These are phyloP conservation scores for Aspergillus homomorphus DNA, from an alignment of 495 filamentous ascomycete genomes.

Conservation along the genomic window DNA sequence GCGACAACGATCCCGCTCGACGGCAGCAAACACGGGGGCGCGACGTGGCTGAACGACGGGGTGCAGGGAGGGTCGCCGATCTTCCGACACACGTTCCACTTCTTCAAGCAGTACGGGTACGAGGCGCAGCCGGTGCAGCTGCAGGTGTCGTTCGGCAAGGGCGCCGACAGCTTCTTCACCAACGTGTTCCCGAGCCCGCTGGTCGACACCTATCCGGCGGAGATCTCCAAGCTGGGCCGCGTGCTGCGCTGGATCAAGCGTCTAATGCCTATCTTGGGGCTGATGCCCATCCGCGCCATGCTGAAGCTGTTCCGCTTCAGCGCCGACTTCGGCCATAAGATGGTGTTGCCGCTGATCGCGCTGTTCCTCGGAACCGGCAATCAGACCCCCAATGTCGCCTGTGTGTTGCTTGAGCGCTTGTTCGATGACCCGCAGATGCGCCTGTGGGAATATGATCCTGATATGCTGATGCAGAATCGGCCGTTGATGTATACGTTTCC, in stretches of 20 bases:
- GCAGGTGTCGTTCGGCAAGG: conserved; percentile 81
- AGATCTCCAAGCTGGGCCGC: conserved; percentile 63
- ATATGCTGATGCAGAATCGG: conserved; percentile 65
- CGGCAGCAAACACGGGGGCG: conserved; percentile 52
- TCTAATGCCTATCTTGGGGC: conserved; percentile 66
- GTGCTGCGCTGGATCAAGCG: conserved; percentile 67
- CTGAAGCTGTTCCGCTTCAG: conserved; percentile 70
- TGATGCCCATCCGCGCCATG: conserved; percentile 69
- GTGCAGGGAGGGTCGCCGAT: conserved; percentile 78
- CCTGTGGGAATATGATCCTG: conserved; percentile 70
- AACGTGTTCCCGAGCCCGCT: conserved; percentile 75
- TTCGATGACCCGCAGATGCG: conserved; percentile 72
- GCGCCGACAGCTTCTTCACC: conserved; percentile 68
- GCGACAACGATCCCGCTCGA: conserved; percentile 75
- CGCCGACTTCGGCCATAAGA: conserved; percentile 68
- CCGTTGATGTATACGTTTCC: conserved; percentile 84
- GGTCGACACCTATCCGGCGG: conserved; percentile 56
- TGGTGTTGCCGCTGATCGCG: conserved; percentile 72
- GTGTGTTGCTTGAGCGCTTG: conserved; percentile 70
- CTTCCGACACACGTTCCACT: conserved; percentile 79
- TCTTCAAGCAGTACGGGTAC: conserved; percentile 68
- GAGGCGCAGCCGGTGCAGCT: conserved; percentile 67
- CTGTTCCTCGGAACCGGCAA: conserved; percentile 80
- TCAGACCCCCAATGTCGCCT: conserved; percentile 72
- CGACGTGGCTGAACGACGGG: conserved; percentile 79